Evolutionary conservation across 768 basidiomycete species (phyloP).

Genomic region (Pulveroboletus sp.): DNA sequence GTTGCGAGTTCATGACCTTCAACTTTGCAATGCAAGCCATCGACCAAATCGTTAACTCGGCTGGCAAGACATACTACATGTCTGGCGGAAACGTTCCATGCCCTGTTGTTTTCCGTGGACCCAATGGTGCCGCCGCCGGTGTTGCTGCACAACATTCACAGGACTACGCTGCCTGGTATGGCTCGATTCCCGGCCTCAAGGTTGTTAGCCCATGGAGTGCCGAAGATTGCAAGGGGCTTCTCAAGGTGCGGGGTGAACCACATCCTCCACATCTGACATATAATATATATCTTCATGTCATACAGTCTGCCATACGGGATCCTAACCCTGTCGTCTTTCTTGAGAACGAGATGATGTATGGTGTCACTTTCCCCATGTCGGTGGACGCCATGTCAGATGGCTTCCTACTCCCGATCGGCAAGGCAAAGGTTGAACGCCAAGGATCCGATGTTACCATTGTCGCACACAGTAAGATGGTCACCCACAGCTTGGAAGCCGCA

Average conservation of each 20-base stretch:
- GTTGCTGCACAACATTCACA: conserved; percentile 97
- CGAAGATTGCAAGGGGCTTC: conserved; percentile 98
- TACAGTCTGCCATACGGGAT: conserved; percentile 90
- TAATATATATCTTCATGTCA: background rate
- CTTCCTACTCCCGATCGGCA: conserved; percentile 95
- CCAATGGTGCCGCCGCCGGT: conserved; percentile 97
- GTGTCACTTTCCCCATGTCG: conserved; percentile 95
- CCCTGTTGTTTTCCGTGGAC: conserved; percentile 98
- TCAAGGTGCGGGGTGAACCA: conserved; percentile 60
- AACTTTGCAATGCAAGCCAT: conserved; percentile 99
- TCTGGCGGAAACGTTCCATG: conserved; percentile 98
- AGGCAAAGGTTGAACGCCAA: conserved; percentile 91
- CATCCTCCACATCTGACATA: background rate
- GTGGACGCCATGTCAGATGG: conserved; percentile 91
- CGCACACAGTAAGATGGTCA: conserved; percentile 98
- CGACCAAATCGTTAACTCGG: conserved; percentile 99
- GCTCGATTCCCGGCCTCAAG: conserved; percentile 90
- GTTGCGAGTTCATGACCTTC: conserved; percentile 99
- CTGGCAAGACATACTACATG: conserved; percentile 99
- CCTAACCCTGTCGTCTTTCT: conserved; percentile 98
- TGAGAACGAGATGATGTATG: conserved; percentile 99
- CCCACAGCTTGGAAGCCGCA: conserved; percentile 91
- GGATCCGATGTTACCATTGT: conserved; percentile 94
- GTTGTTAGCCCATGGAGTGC: conserved; percentile 97
- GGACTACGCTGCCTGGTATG: conserved; percentile 96